phyloP scores from a whole-genome alignment of 2,329 filamentous ascomycete genomes.

The Colletotrichum aenigma region DNA sequence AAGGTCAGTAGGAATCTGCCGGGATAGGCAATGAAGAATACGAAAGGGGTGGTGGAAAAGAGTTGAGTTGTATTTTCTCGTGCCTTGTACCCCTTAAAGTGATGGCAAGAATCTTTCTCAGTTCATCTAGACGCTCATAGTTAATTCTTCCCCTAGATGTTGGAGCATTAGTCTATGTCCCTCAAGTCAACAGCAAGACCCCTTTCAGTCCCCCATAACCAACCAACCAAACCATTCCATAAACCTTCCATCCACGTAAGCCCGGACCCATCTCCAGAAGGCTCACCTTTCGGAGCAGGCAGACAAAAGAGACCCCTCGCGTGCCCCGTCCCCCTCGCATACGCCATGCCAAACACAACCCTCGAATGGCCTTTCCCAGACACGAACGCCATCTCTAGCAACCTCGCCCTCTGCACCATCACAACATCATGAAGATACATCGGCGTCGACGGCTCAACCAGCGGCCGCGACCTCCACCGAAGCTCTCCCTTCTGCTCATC shows the following conservation, averaged over 20 bases:
- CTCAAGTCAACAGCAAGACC: background rate
- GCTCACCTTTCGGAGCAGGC: background rate
- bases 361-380: background rate
- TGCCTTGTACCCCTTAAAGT: background rate
- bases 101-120: fast-evolving
- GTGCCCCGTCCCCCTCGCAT: background rate
- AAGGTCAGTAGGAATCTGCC: fast-evolving
- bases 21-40: background rate
- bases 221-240: background rate
- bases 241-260: background rate
- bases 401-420: too few species aligned
- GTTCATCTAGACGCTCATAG: background rate
- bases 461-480: background rate
- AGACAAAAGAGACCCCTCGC: background rate
- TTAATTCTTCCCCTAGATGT: too few species aligned
- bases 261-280: background rate
- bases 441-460: background rate
- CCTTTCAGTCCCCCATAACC: background rate
- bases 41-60: background rate
- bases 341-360: background rate
- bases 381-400: background rate
- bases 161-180: background rate
- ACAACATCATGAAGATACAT: background rate
- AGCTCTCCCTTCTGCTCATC: background rate
- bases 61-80: background rate